Conservation (phyloP, 2,329 filamentous ascomycete genomes). For the Paecilomyces sp. region DNA sequence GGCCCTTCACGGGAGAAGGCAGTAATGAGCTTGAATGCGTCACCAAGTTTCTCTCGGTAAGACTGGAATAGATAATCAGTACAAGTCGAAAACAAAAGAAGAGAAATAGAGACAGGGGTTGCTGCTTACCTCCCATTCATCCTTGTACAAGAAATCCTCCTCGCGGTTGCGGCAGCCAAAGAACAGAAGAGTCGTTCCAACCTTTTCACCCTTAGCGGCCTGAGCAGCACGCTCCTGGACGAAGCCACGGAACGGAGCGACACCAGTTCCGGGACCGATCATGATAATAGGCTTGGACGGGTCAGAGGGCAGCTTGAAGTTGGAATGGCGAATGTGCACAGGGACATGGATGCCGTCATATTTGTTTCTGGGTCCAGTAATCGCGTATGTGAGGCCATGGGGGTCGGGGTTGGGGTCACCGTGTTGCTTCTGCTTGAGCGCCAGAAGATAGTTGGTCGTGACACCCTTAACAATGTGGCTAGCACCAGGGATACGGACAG, state of each 20-base stretch:
- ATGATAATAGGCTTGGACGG: constrained; percentile 91
- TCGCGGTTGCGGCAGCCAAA: constrained; percentile 81
- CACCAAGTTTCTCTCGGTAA: constrained; percentile 75
- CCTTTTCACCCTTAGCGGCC: constrained; percentile 68
- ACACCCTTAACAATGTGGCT: constrained; percentile 82
- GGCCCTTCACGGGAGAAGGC: constrained; percentile 87
- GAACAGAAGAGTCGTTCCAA: constrained; percentile 86
- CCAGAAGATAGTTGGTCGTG: constrained; percentile 91
- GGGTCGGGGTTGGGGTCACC: constrained; percentile 72
- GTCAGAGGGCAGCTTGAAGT: constrained; percentile 97
- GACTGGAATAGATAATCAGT: constrained; percentile 48
- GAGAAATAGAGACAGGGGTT: neutral
- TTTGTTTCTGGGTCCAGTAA: constrained; percentile 87
- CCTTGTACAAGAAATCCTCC: constrained; percentile 90
- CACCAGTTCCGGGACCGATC: constrained; percentile 92
- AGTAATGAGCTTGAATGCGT: constrained; percentile 82
- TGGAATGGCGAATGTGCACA: constrained; percentile 93
- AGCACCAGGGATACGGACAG: constrained; percentile 67
- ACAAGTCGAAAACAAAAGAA: neutral
- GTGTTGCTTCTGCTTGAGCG: constrained; percentile 94
- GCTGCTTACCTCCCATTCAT: constrained; percentile 80
- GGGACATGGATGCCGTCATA: constrained; percentile 94
- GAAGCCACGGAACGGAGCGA: constrained; percentile 92
- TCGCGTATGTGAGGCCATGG: constrained; percentile 77
- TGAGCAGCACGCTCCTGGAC: constrained; percentile 86